Conservation (phyloP, 176 grass and related monocot genomes). For the Bolboschoenus planiculmis region DNA sequence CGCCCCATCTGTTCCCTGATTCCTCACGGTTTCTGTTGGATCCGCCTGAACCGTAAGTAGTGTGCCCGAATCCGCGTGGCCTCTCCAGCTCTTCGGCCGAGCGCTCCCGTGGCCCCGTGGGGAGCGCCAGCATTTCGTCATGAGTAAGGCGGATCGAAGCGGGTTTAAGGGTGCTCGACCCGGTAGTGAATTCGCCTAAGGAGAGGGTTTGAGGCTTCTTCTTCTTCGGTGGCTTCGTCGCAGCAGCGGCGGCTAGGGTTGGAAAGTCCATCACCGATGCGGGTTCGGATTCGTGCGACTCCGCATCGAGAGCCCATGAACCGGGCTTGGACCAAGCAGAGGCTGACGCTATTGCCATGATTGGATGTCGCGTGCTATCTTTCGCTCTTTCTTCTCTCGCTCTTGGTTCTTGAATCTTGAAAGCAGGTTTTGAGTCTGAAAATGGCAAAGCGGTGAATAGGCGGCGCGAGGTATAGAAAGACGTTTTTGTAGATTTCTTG, state of each 20-base stretch:
- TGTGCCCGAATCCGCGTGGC: slow-evolving; percentile 12
- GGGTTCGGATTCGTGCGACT: slow-evolving; percentile 14
- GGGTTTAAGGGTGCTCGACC: background rate
- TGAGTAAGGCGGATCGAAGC: slow-evolving; percentile 5
- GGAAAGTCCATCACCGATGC: slow-evolving; percentile 18
- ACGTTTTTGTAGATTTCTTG: background rate
- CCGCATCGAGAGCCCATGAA: slow-evolving; percentile 19
- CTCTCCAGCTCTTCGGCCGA: slow-evolving; percentile 29
- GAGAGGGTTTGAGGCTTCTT: slow-evolving; percentile 30
- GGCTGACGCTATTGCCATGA: slow-evolving; percentile 14
- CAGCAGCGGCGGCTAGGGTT: slow-evolving; percentile 16
- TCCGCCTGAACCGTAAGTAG: slow-evolving; percentile 3
- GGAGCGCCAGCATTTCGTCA: slow-evolving; percentile 28
- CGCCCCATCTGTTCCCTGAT: background rate
- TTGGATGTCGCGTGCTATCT: background rate
- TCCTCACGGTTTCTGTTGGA: slow-evolving; percentile 3
- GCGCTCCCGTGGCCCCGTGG: slow-evolving; percentile 30
- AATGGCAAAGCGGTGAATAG: slow-evolving; percentile 7
- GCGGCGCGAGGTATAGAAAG: slow-evolving; percentile 11
- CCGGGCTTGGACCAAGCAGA: slow-evolving; percentile 25
- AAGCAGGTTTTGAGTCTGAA: background rate
- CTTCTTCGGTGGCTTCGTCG: slow-evolving; percentile 25
- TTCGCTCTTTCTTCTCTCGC: background rate
- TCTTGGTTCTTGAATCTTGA: background rate
- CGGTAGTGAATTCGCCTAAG: slow-evolving; percentile 24